Evolutionary conservation across 345 rosid genomes (phyloP), one percentile per base, ranked within the genome.

Genomic region (Camelina hispida): DNA sequence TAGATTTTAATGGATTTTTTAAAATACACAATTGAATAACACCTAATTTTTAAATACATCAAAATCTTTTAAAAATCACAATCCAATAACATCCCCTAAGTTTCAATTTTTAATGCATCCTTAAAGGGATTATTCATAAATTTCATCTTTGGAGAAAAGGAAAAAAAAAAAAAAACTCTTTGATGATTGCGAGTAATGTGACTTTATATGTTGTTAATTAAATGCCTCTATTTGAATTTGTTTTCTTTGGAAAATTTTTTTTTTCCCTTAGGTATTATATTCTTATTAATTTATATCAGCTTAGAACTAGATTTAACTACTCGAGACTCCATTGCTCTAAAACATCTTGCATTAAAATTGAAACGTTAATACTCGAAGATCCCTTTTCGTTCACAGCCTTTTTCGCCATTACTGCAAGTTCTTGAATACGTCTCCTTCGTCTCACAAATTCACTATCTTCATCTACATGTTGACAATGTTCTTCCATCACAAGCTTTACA

Each of bases 321-420:
- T 37, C 3, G 3, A 10, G 35, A 57, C 23, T 59, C 9, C 57
- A 22, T 32, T 80, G 74, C 23, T 77, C 53, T 17, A 65, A 17
- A 32, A 93, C 70, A 54, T 84, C 84, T 38, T 73, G 60, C 60
- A 93, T 84, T 34, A 93, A 72, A 1, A 54, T 15, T 12, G 85
- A 76, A 77, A 90, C 52, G 20, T 82, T 81, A 6, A 34, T 9
- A 69, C 80, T 32, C 2, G 98, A 90, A 65, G 95, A 86, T 51
- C 97, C 98, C 47, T 83, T 85, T 5, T 63, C 59, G 17, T 80
- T 85, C 78, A 83, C 74, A 14, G 93, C 87, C 34, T 28, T 72
- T 22, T 14, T 79, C n/a, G 90, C 94, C 80, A 32, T 65, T 25
- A 50, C 63, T 34, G 81, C 86, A 30, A 86, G 83, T 46, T 85